These are phyloP conservation scores for Hysterangium stoloniferum DNA, from an alignment of 768 basidiomycete species.

Conservation along the genomic window DNA sequence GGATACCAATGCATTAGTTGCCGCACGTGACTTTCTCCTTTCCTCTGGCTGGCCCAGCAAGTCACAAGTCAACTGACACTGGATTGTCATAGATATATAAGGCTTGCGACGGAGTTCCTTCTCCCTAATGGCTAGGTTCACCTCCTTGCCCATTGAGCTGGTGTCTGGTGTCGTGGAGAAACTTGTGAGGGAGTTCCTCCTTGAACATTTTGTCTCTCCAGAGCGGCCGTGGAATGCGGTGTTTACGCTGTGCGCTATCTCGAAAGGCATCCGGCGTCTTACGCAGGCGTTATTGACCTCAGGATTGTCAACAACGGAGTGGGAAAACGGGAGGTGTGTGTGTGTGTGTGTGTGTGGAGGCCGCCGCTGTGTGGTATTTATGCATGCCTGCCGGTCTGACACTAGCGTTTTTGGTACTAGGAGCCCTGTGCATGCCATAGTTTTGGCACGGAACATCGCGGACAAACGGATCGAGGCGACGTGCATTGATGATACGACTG, in stretches of 20 bases:
- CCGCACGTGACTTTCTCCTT: too few species aligned
- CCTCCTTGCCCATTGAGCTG: neutral
- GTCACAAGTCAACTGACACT: too few species aligned
- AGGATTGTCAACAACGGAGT: neutral
- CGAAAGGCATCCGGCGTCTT: neutral
- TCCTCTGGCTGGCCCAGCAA: too few species aligned
- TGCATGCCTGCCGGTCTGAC: too few species aligned
- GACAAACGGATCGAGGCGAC: neutral
- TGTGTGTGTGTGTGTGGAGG: too few species aligned
- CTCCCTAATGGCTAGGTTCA: too few species aligned
- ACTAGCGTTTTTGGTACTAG: too few species aligned
- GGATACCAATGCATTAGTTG: too few species aligned
- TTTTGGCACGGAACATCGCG: neutral
- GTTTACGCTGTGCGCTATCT: neutral
- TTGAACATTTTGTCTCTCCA: neutral
- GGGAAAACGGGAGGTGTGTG: neutral
- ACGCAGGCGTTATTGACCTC: neutral
- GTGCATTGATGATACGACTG: neutral
- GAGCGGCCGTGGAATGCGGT: neutral
- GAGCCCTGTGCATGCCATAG: neutral
- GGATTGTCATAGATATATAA: too few species aligned
- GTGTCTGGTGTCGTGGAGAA: neutral
- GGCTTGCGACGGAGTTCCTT: too few species aligned
- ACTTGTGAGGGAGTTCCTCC: neutral
- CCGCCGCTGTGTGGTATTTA: too few species aligned